Evolutionary conservation across 2,329 filamentous ascomycete species (phyloP), one percentile per base, ranked within the genome.

Genomic region (Talaromyces verruculosus): DNA sequence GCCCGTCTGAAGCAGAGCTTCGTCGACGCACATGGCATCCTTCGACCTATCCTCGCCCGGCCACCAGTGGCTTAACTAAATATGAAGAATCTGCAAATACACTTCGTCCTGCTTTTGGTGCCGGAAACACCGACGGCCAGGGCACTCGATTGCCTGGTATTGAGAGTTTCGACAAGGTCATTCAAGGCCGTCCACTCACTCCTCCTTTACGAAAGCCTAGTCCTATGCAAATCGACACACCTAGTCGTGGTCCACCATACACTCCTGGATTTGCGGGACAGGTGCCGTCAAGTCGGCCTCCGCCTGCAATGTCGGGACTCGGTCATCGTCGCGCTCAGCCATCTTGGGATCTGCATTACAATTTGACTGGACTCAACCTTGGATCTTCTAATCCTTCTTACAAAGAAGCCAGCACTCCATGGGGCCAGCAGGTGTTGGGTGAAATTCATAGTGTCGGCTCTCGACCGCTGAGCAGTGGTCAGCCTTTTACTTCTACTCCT

Each of bases 21-120:
- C 88, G 93, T 69, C 84, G 93, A 68, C 87, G 93, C 63, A 97
- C 93, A 2, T 97, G 93, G 93, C 93, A 97, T 77, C 91, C 92
- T 0, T 91, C 80, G 2, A 80, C 80, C 4, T 78, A 92, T 68
- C 78, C 84, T 67, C 82, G 88, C 37, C 87, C 89, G 59, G 85
- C 86, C 17, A 90, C 89, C 15, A 93, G 91, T 77, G 87, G 90
- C 17, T 77, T 96, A 63, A 91, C 87, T 71, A 90, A 91, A 69
- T 90, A 92, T 45, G 87, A 91, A 68, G 92, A 88, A 5, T 88
- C 91, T 11, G 15, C 60, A 35, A 86, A 89, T 77, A 74, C 87
- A 82, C 69, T 84, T 80, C 78, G 86, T 79, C 75, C 87, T 75
- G 72, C 86, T 73, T 78, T 85, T 80, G 73, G 84, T 66, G 74